These are phyloP conservation scores for Penicillium samsonianum DNA, from an alignment of 495 filamentous ascomycete species.

Conservation along the genomic window DNA sequence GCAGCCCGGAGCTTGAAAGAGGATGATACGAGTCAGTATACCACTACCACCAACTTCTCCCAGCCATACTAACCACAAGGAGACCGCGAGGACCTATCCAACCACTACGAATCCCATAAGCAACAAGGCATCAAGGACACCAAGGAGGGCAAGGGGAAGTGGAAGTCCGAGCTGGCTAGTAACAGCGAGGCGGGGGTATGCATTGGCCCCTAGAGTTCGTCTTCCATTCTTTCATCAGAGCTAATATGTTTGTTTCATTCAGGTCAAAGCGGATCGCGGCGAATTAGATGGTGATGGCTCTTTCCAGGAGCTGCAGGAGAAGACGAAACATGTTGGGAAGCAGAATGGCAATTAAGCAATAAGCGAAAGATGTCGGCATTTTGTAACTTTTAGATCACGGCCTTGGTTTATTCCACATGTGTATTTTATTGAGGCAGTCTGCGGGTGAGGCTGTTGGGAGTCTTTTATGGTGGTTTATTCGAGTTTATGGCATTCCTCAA, in stretches of 20 bases:
- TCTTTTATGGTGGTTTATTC: neutral
- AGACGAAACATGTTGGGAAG: slow-evolving; percentile 42
- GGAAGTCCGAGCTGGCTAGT: slow-evolving; percentile 78
- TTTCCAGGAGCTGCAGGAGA: slow-evolving; percentile 55
- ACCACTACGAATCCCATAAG: slow-evolving; percentile 69
- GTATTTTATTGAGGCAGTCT: slow-evolving; percentile 4
- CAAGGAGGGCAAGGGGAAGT: slow-evolving; percentile 74
- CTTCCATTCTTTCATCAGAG: neutral
- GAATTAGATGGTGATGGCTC: slow-evolving; percentile 45
- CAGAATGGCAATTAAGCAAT: slow-evolving; percentile 12
- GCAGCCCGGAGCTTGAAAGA: slow-evolving; percentile 36
- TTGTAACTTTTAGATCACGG: neutral
- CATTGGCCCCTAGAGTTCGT: neutral
- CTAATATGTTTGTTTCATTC: neutral
- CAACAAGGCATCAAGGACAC: slow-evolving; percentile 66
- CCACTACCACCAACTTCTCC: neutral
- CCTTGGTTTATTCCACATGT: neutral
- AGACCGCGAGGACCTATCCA: slow-evolving; percentile 45
- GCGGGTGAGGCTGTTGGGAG: slow-evolving; percentile 1
- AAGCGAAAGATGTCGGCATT: slow-evolving; percentile 8
- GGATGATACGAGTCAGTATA: slow-evolving; percentile 34
- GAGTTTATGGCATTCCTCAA: neutral
- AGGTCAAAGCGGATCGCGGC: slow-evolving; percentile 67
- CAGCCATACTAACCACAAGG: slow-evolving; percentile 4
- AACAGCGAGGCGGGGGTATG: slow-evolving; percentile 77